A percentile compares a stretch with the other conserved stretches of the same genome.
These are phyloP conservation scores for Nissolia schottii DNA, from an alignment of 306 rosid species.

Conservation along the genomic window DNA sequence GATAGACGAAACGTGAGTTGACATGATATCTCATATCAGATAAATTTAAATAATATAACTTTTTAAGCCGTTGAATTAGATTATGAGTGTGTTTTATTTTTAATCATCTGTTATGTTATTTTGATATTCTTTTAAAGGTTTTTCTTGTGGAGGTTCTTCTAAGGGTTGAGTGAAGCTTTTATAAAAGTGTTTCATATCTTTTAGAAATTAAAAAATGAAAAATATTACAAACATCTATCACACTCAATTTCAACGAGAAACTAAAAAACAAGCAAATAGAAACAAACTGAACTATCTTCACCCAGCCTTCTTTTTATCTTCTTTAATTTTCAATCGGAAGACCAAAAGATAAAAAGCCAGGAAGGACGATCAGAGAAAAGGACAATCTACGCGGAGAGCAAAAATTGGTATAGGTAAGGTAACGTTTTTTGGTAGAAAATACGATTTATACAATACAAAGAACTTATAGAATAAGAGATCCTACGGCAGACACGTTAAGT, in stretches of 20 bases:
- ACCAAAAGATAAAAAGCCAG: neutral
- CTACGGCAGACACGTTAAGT: neutral
- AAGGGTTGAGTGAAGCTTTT: neutral
- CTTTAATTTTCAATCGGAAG: neutral
- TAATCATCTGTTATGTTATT: neutral
- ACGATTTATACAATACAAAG: neutral
- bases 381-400: neutral
- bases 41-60: too few relatives aligned
- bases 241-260: neutral
- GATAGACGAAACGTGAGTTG: too few relatives aligned
- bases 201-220: neutral
- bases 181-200: neutral
- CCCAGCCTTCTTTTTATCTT: slow-evolving; percentile 9
- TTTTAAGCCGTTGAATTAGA: too few relatives aligned
- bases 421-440: neutral
- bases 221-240: neutral
- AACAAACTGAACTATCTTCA: slow-evolving; percentile 12
- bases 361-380: neutral
- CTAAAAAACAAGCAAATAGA: neutral
- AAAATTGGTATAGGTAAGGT: neutral
- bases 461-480: neutral
- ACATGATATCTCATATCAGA: too few relatives aligned
- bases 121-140: neutral
- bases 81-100: too few relatives aligned
- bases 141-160: neutral